These are phyloP conservation scores for Aureobasidium mangrovei DNA, from an alignment of 2,329 filamentous ascomycete genomes.

Conservation along the genomic window DNA sequence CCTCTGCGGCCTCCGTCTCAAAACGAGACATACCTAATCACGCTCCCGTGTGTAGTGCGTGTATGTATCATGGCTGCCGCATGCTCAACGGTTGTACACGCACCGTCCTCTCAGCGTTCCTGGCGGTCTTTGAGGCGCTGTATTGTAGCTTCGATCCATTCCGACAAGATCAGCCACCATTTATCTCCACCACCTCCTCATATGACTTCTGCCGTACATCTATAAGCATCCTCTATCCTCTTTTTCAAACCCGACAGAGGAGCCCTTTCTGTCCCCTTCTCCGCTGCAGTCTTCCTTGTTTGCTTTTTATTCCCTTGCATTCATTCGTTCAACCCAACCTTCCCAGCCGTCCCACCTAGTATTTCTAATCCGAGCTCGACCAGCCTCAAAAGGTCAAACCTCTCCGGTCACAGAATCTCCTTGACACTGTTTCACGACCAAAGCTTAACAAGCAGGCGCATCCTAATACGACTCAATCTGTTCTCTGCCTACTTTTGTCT, in stretches of 20 bases:
- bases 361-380: slow-evolving; percentile 8
- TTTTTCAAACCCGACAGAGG: not conserved
- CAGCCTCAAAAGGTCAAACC: slow-evolving; percentile 4
- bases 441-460: not conserved
- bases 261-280: not conserved
- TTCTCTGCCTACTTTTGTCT: slow-evolving; percentile 6
- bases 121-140: slow-evolving; percentile 4
- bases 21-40: slow-evolving; percentile 7
- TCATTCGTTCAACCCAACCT: slow-evolving; percentile 1
- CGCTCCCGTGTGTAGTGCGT: slow-evolving; percentile 2
- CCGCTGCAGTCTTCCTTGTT: slow-evolving; percentile 13
- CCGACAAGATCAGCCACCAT: slow-evolving; percentile 7
- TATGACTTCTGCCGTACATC: not conserved
- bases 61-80: slow-evolving; percentile 4
- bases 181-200: slow-evolving; percentile 9
- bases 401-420: not conserved
- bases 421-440: slow-evolving; percentile 7
- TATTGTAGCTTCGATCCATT: slow-evolving; percentile 4
- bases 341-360: not conserved
- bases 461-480: not conserved
- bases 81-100: slow-evolving; percentile 2
- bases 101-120: slow-evolving; percentile 13
- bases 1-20: slow-evolving; percentile 7
- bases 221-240: not conserved
- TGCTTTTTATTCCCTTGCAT: slow-evolving; percentile 11